Conservation (phyloP, 148 eudicot genomes). For the Vaccinium macrocarpon region DNA sequence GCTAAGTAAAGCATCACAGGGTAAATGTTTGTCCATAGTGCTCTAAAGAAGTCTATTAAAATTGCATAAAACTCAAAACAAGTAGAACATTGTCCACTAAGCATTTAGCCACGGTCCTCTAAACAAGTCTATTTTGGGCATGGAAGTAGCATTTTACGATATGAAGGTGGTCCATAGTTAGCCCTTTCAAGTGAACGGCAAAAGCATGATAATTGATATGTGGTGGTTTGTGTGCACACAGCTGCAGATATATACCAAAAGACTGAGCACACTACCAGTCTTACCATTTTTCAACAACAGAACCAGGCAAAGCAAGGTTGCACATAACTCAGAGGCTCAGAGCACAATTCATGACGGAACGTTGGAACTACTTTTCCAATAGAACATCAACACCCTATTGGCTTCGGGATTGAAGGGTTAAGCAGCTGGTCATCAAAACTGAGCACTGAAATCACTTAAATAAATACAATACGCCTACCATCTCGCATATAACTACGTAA, state of each 20-base stretch:
- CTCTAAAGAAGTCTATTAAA: not conserved
- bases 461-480: not conserved
- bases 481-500: not conserved
- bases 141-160: slow-evolving; percentile 33
- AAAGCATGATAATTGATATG: not conserved
- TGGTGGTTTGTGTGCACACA: not conserved
- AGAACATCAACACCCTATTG: not conserved
- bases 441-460: not conserved
- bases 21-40: not conserved
- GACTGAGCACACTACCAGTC: not conserved
- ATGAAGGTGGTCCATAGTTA: not conserved
- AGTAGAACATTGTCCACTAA: not conserved
- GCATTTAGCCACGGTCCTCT: not conserved
- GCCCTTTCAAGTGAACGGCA: not conserved
- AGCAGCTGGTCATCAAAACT: not conserved
- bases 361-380: not conserved
- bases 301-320: not conserved
- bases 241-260: not conserved
- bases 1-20: not conserved
- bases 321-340: not conserved
- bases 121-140: not conserved
- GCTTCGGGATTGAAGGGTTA: not conserved
- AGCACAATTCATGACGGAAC: not conserved
- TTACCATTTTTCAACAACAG: not conserved
- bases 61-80: not conserved